phyloP scores from a whole-genome alignment of 2,329 filamentous ascomycete genomes.

The Fusarium albidum region DNA sequence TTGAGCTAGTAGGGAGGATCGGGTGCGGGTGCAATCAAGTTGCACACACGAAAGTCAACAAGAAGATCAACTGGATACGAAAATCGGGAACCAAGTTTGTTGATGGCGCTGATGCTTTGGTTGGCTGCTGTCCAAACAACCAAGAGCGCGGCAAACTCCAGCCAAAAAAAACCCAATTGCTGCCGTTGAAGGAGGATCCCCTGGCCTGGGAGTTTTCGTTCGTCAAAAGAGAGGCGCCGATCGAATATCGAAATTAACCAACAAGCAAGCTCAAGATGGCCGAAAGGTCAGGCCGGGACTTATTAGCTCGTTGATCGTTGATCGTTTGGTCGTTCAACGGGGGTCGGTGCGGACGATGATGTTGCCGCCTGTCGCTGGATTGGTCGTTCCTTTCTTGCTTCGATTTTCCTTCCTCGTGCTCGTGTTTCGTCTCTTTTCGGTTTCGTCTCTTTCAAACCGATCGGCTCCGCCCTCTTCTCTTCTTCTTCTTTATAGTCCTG shows the following conservation, averaged over 20 bases:
- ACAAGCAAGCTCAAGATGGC: constrained; percentile 13
- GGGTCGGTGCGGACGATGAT: background rate
- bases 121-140: constrained; percentile 16
- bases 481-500: constrained; percentile 12
- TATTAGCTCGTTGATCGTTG: constrained; percentile 12
- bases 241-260: constrained; percentile 21
- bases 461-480: constrained; percentile 20
- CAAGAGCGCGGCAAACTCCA: constrained; percentile 1
- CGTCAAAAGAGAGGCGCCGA: constrained; percentile 15
- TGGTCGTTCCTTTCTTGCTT: constrained; percentile 17
- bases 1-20: constrained; percentile 37
- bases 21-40: constrained; percentile 25
- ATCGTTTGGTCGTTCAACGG: constrained; percentile 8
- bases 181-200: background rate
- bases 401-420: constrained; percentile 14
- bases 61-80: constrained; percentile 16
- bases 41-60: too few relatives aligned
- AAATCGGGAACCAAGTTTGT: constrained; percentile 3
- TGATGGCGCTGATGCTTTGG: constrained; percentile 9
- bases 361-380: constrained; percentile 11
- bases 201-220: constrained; percentile 11
- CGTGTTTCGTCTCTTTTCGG: constrained; percentile 13
- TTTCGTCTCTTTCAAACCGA: constrained; percentile 14
- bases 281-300: constrained; percentile 23
- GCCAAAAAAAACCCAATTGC: constrained; percentile 7